Evolutionary conservation across 305 asterid species (phyloP).

Genomic region (Solanum hybrid): DNA sequence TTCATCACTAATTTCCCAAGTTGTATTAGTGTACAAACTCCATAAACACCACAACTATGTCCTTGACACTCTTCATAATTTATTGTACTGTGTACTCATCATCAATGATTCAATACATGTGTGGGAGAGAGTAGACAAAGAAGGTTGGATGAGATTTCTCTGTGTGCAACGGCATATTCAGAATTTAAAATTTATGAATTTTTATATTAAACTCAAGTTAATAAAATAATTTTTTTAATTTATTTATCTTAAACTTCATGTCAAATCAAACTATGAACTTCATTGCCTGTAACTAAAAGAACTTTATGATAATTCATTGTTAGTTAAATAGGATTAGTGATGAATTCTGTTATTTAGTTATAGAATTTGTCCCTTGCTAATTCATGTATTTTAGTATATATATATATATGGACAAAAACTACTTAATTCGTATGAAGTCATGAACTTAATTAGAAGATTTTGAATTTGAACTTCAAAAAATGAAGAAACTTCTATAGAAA

Average conservation of each 20-base stretch:
- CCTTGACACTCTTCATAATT: neutral
- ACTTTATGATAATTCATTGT: neutral
- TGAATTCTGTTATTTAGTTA: neutral
- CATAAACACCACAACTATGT: neutral
- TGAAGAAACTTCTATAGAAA: neutral
- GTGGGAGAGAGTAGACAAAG: neutral
- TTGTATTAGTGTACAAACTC: neutral
- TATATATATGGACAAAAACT: neutral
- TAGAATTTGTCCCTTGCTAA: neutral
- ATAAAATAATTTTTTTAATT: neutral
- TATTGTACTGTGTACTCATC: neutral
- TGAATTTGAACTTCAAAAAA: rapidly evolving
- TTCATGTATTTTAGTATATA: too few relatives aligned
- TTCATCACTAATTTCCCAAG: neutral
- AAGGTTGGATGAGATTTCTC: neutral
- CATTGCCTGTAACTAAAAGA: neutral
- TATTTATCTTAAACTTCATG: too few relatives aligned
- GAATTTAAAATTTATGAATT: neutral
- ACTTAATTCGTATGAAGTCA: neutral
- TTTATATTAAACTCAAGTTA: neutral
- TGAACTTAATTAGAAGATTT: neutral
- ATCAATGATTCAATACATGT: neutral
- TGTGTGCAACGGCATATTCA: neutral
- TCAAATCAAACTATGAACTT: neutral
- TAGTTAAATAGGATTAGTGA: neutral